Percentiles rank a stretch among this genome's conserved stretches.
Conservation (phyloP, 768 basidiomycete species). For the Asterophora parasitica region DNA sequence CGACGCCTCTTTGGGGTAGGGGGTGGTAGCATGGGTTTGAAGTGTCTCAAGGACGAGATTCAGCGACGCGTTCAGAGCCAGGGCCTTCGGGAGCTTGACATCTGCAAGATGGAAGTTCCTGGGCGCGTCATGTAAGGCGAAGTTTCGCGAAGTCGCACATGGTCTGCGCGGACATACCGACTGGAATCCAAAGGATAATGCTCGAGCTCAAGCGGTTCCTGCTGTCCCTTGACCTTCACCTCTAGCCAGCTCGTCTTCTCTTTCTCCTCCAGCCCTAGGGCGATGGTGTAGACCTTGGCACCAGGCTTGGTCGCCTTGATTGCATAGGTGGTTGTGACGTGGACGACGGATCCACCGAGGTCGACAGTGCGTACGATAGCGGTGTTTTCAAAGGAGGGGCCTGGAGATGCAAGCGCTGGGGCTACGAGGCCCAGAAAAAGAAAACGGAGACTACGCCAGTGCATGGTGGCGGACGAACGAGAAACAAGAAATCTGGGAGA, state of each 20-base stretch:
- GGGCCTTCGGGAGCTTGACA: constrained; percentile 56
- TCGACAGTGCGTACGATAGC: constrained; percentile 87
- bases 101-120: constrained; percentile 52
- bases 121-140: constrained; percentile 10
- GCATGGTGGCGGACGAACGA: constrained; percentile 26
- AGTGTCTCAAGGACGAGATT: constrained; percentile 78
- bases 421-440: constrained; percentile 38
- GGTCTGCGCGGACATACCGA: constrained; percentile 37
- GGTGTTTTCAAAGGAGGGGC: constrained; percentile 76
- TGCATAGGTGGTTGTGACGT: constrained; percentile 86
- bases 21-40: constrained; percentile 70
- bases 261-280: constrained; percentile 58
- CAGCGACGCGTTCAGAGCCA: constrained; percentile 54
- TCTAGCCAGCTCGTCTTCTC: constrained; percentile 73
- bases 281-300: constrained; percentile 62
- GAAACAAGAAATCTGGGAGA: constrained; percentile 11
- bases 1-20: constrained; percentile 67
- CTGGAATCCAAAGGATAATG: constrained; percentile 44
- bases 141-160: neutral
- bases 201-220: constrained; percentile 44
- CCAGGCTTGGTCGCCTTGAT: constrained; percentile 65
- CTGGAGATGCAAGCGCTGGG: constrained; percentile 31
- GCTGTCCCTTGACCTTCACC: constrained; percentile 72
- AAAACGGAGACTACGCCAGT: constrained; percentile 44
- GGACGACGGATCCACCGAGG: constrained; percentile 82